Base-by-base conservation (phyloP, 2,329 filamentous ascomycete genomes). In the Fusarium sp. region DNA sequence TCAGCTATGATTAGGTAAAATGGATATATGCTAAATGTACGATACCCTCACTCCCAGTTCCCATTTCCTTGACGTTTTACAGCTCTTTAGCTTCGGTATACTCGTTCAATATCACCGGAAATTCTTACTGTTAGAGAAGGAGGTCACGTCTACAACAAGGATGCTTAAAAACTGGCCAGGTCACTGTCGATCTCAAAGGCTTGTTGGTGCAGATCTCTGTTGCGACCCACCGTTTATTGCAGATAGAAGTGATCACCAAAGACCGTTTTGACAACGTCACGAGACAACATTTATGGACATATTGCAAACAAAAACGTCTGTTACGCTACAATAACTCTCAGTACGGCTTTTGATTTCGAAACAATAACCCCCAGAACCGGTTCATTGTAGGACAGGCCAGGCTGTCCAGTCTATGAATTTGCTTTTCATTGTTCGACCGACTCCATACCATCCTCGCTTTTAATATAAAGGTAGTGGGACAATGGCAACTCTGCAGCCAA, bases 361-460 rank as follows among this genome's bases (percentile, higher is more conserved):
- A 56, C 53, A 58, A 43, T 52, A 58, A 50, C 43, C 61, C 18
- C 13, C 14, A 58, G 21, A 48, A 19, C 31, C 44, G 16, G 37
- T 45, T 61, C 55, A 42, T 34, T 57, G 48, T 26, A 44, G 43
- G 51, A 52, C 58, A 72, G 28, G 45, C 57, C 25, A 62, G 26
- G 48, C 65, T 62, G 49, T 67, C 62, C 54, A 65, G 58, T 74
- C 72, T 73, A 73, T 66, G 54, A 65, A 62, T 62, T 71, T 46
- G 41, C 58, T 69, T 72, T 71, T 70, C 56, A 55, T 57, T 62
- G n/a, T 63, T 70, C 50, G 39, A 58, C 49, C 62, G 60, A 74
- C 62, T 56, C 70, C 61, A 49, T 59, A 59, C 55, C 71, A 51
- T 50, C 56, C 42, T 70, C 31, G 43, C 63, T 72, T 69, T 68